Base-by-base conservation (phyloP, 306 rosid genomes). In the Begonia masoniana region DNA sequence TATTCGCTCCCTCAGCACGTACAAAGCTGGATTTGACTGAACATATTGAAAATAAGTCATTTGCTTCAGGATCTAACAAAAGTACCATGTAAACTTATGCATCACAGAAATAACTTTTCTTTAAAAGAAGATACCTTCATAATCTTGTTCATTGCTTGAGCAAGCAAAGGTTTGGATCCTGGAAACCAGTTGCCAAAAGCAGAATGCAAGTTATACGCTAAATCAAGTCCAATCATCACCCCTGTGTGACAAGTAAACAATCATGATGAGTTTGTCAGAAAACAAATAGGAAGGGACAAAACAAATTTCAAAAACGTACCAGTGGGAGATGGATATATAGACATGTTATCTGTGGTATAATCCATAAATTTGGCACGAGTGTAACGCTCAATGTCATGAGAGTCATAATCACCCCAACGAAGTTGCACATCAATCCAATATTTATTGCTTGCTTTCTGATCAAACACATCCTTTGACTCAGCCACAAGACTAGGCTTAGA, bases 101-200 rank as follows among this genome's bases (percentile, higher is more conserved):
- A 0, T 31, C 39, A 31, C 7, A 6, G 7, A 31, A 31, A 31
- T 31, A 31, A 7, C 39, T 5, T 31, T 31, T 31, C 47, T 19
- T 50, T 11, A 21, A 4, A 55, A 35, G 43, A 57, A 66, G 10
- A 23, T 71, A 89, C 97, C 85, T 92, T 92, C 99, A 92, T 92
- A 62, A 92, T 92, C 73, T 92, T 92, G 78, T 92, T 92, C 86
- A 92, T 92, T 49, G 99, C 99, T 77, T 92, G 99, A 63, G 88
- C 96, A 45, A 92, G 85, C 24, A 92, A 61, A 17, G 99, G 99
- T 66, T 92, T 92, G 47, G 99, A 92, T 48, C 99, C 99, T 45
- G 99, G 99, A 68, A 92, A 92, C 99, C 99, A 92, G 72, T 92
- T 92, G 43, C 99, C 99, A 71, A 92, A 92, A 47, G 99, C 99